phyloP scores from a whole-genome alignment of 805 yeast genomes.

The Yamadazyma ubonensis region DNA sequence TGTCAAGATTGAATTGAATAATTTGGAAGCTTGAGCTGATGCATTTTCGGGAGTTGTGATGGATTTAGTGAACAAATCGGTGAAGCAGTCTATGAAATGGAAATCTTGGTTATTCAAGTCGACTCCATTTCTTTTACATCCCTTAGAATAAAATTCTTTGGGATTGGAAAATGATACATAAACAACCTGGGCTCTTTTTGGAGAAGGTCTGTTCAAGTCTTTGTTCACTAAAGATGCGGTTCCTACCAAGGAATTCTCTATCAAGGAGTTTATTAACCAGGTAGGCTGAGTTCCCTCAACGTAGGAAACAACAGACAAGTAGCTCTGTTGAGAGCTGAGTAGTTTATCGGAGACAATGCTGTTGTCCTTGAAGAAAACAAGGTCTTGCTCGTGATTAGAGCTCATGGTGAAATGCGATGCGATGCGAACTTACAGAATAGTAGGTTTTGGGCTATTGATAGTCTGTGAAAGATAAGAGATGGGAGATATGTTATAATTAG shows the following conservation, averaged over 20 bases:
- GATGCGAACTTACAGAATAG: too few relatives aligned
- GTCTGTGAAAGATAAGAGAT: not conserved
- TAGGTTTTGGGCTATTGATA: not conserved
- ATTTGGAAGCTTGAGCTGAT: conserved; percentile 11
- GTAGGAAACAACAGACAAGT: conserved; percentile 28
- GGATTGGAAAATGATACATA: conserved; percentile 37
- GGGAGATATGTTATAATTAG: not conserved
- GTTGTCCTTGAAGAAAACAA: conserved; percentile 51
- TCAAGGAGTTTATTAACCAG: conserved; percentile 58
- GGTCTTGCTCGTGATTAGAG: conserved; percentile 54
- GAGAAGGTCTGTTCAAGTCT: conserved; percentile 21
- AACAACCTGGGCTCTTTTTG: conserved; percentile 28
- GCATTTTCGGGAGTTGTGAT: conserved; percentile 24
- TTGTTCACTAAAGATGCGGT: conserved; percentile 42
- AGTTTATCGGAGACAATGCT: conserved; percentile 37
- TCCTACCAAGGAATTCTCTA: conserved; percentile 52
- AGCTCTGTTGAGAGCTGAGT: conserved; percentile 17
- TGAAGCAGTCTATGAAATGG: conserved; percentile 46
- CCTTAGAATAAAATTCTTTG: conserved; percentile 31
- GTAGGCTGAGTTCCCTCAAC: conserved; percentile 55
- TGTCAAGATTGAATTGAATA: conserved; percentile 21
- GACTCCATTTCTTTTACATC: conserved; percentile 40
- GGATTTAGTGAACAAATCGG: conserved; percentile 41
- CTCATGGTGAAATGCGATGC: conserved; percentile 4
- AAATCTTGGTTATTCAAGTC: conserved; percentile 29